Base-by-base conservation (phyloP, 257 asterid genomes). In the Nyctanthes arbortristis region DNA sequence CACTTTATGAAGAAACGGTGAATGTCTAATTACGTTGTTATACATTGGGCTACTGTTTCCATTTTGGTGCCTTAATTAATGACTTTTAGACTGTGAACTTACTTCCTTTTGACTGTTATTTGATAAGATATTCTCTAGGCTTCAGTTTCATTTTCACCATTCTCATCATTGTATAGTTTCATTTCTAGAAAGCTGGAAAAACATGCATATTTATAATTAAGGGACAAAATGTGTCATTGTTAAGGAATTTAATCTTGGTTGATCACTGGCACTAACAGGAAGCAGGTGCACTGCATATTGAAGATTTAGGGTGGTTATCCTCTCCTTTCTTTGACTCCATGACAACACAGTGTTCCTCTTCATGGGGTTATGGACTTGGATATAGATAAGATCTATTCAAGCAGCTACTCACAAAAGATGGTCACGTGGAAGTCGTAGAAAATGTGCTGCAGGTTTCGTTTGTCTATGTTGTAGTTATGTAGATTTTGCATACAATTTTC, bases 281-380 rank as follows among this genome's bases (percentile, higher is more conserved):
- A 74, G 83, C 84, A 13, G 92, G 84, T 27, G 92, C 92, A 11
- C 75, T 86, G 10, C 89, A 89, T 14, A 86, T 84, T 69, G 89
- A 89, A 73, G 89, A 88, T 68, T 72, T 86, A 64, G 92, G 89
- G 36, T 65, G 92, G 61, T 87, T 86, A 28, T 87, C 92, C 4
- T 84, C 92, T 45, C 84, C 88, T 76, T 81, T 84, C 70, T 60
- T 86, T 47, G 92, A 86, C 78, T 86, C 92, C 45, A 72, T 86
- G 66, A 89, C 86, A 14, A 81, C 92, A 28, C 85, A 79, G 13
- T 78, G 80, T 60, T 84, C 81, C 54, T 88, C 92, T 36, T 87
- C 89, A 54, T 81, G 92, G 89, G 92, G 92, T 36, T 86, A 86
- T 66, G 92, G 92, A 6, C 84, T 86, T 32, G 63, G 92, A 36